Base-by-base conservation (phyloP, 352 stramenopile species). In the Pseudoperonospora humuli region DNA sequence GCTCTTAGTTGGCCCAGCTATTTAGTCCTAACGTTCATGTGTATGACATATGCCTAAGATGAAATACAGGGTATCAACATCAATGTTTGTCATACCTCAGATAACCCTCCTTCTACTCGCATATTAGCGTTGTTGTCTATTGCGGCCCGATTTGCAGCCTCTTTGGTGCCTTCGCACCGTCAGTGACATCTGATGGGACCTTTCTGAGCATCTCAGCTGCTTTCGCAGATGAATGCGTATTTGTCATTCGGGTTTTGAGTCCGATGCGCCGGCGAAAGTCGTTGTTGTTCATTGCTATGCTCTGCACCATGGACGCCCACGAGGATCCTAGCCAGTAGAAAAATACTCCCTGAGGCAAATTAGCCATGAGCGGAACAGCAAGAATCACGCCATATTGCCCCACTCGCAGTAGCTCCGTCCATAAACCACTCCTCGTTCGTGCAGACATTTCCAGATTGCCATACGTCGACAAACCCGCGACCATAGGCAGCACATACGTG, bases 261-360 rank as follows among this genome's bases (percentile, higher is more conserved):
- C 73, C 73, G 1, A 88, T 57, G 23, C 57, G 44, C n/a, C 57
- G 57, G 21, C 75, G 75, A 50, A 88, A 77, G 15, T 64, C 27
- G 56, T 82, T 80, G 63, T 84, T 78, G 42, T 67, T 65, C 67
- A 89, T 82, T 9, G 68, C 54, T 1, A 73, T 34, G 2, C 54
- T 79, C 52, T 89, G 77, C 10, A 48, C 72, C 48, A 86, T 69
- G 13, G 67, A 78, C 33, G 72, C 59, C 70, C 77, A 87, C 7
- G 74, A 86, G 0, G 74, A 70, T 7, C 67, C 74, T 31, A 89
- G 57, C 77, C 77, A 89, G 58, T 87, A 86, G 41, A 89, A 89
- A 39, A 89, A 89, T 6, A 89, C 64, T n/a, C 77, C 77, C 35
- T 89, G 74, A 2, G 70, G 70, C 13, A 85, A 48, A 41, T 47